These are phyloP conservation scores for Sporothrix globosa DNA, from an alignment of 2,329 filamentous ascomycete genomes.

Conservation along the genomic window DNA sequence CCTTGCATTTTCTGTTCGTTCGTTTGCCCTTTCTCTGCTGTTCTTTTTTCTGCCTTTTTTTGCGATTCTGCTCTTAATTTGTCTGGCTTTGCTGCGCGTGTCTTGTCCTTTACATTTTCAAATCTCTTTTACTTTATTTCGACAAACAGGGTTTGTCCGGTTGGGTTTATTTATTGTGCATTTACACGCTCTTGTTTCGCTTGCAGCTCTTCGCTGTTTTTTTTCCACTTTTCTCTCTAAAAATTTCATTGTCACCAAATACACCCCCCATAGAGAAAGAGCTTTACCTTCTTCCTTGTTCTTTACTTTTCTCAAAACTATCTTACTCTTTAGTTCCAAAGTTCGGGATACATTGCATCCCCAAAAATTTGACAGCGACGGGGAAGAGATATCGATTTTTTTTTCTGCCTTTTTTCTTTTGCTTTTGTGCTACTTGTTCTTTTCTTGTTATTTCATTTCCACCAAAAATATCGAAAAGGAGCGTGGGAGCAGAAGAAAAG, in stretches of 20 bases:
- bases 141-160: constrained; percentile 28
- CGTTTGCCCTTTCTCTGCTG: neutral
- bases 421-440: neutral
- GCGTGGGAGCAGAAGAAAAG: neutral
- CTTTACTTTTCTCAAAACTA: neutral
- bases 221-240: neutral
- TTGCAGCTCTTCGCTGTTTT: neutral
- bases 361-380: constrained; percentile 12
- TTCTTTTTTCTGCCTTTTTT: neutral
- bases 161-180: constrained; percentile 8
- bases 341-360: neutral
- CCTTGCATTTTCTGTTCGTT: constrained; percentile 4
- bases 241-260: constrained; percentile 9
- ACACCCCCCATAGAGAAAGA: constrained; percentile 27
- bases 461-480: neutral
- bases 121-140: constrained; percentile 18
- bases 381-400: constrained; percentile 23
- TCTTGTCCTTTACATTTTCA: constrained; percentile 6
- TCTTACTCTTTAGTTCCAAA: neutral
- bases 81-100: neutral
- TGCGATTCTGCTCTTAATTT: neutral
- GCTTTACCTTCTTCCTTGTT: constrained; percentile 18
- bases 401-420: neutral
- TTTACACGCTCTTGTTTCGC: neutral
- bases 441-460: neutral